phyloP scores from a whole-genome alignment of 1,284 basidiomycete genomes.

The Rhodotorula sp. region DNA sequence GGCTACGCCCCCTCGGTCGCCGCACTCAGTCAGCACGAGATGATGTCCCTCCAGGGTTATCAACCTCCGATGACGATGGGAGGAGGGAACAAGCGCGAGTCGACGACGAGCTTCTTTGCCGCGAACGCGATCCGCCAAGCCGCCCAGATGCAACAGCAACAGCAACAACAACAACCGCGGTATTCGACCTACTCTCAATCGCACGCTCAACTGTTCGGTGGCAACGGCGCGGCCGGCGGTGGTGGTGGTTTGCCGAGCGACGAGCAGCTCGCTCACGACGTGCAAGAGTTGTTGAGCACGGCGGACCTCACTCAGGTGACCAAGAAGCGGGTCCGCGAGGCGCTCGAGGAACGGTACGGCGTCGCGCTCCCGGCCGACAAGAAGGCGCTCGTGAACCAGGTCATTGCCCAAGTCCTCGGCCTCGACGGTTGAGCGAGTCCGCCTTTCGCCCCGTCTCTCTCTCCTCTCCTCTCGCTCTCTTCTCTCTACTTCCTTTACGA shows the following conservation, averaged over 20 bases:
- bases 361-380: constrained; percentile 34
- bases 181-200: constrained; percentile 13
- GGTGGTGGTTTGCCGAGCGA: constrained; percentile 29
- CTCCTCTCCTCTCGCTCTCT: no score
- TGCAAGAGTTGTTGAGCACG: constrained; percentile 57
- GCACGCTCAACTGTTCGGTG: constrained; percentile 7
- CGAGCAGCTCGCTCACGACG: constrained; percentile 39
- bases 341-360: constrained; percentile 54
- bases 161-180: background rate
- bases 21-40: constrained; percentile 12
- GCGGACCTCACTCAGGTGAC: constrained; percentile 86
- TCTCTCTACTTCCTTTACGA: background rate
- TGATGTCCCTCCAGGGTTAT: background rate
- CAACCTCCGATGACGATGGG: constrained; percentile 1
- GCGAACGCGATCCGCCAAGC: constrained; percentile 24
- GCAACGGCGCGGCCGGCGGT: background rate
- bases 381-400: constrained; percentile 39
- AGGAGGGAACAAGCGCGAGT: constrained; percentile 13
- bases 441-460: background rate
- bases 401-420: constrained; percentile 37
- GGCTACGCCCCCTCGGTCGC: constrained; percentile 10
- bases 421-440: constrained; percentile 6
- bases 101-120: constrained; percentile 31
- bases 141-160: background rate
- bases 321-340: constrained; percentile 79